phyloP scores from a whole-genome alignment of 176 grass and related monocot species.

The Calamus simplicifolius region DNA sequence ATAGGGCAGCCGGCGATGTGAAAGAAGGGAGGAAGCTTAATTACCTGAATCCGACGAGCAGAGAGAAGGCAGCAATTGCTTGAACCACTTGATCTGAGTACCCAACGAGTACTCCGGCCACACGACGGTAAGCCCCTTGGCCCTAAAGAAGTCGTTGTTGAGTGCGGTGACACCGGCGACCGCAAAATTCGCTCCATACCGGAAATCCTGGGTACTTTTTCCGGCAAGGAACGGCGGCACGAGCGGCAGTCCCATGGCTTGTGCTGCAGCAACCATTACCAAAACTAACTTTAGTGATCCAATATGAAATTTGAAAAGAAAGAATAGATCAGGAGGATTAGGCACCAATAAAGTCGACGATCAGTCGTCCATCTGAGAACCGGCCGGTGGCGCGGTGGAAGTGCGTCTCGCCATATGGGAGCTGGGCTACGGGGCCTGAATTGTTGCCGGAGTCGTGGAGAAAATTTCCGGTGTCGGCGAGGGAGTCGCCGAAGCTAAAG shows the following conservation, averaged over 20 bases:
- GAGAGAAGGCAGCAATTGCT: constrained; percentile 28
- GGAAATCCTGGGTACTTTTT: constrained; percentile 23
- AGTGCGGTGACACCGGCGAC: constrained; percentile 32
- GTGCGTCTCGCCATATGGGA: constrained; percentile 57
- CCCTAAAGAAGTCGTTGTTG: constrained; percentile 22
- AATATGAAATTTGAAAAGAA: not conserved
- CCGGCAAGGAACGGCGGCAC: constrained; percentile 28
- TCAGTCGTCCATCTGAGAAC: constrained; percentile 38
- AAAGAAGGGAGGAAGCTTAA: too few species aligned
- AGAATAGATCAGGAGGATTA: not conserved
- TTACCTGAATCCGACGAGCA: constrained; percentile 7
- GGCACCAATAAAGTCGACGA: constrained; percentile 62
- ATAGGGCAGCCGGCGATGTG: too few species aligned
- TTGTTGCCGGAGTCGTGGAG: not conserved
- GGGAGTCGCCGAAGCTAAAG: constrained; percentile 62
- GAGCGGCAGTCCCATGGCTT: constrained; percentile 37
- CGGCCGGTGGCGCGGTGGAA: constrained; percentile 38
- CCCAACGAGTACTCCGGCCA: constrained; percentile 12
- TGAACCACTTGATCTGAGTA: constrained; percentile 37
- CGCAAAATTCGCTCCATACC: constrained; percentile 48
- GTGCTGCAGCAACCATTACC: constrained; percentile 33
- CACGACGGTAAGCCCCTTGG: constrained; percentile 21
- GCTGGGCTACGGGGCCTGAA: not conserved
- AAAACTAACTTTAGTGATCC: not conserved
- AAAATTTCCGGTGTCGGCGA: constrained; percentile 57